Base-by-base conservation (phyloP, 2,329 filamentous ascomycete genomes). In the Alternaria longipes region DNA sequence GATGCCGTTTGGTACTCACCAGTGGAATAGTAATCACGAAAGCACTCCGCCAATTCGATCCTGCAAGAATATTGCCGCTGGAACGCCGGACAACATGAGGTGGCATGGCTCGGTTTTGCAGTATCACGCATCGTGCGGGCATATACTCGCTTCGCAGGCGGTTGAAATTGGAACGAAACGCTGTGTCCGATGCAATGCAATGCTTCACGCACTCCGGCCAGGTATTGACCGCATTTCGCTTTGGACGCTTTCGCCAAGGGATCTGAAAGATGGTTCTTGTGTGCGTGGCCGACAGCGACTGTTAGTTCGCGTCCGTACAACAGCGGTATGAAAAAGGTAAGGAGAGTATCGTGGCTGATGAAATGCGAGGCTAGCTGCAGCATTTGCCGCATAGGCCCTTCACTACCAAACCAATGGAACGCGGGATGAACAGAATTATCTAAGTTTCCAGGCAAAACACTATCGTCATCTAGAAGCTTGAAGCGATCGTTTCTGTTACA, bases 301-400 rank as follows among this genome's bases (percentile, higher is more conserved):
- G 49, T 56, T n/a, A 72, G 44, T 30, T 66, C 54, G 28, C 46
- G 59, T 28, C 76, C 76, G 32, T 73, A 71, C 2, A 75, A 56
- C 22, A 76, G 61, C 5, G 68, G 67, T 20, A 77, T 62, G 44
- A 76, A 78, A 55, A 76, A 78, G 36, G 66, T 62, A 5, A 78
- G 64, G 18, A 74, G 56, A 11, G 68, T 64, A 20, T 75, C 71
- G 24, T 72, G 59, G 8, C 66, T 50, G n/a, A 78, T 63, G 42
- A 76, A 76, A 24, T 74, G 73, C 3, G 76, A 78, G 20, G 75
- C 76, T 14, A 78, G 65, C 22, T 64, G 72, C 28, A 78, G 67
- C 50, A 67, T 63, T 40, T 71, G 72, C 8, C 64, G 55, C 46
- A 75, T 52, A 9, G 63, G 62, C 22, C 52, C 46, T 40, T 64